Base-by-base conservation (phyloP, 805 yeast species). In the Candida koratica region DNA sequence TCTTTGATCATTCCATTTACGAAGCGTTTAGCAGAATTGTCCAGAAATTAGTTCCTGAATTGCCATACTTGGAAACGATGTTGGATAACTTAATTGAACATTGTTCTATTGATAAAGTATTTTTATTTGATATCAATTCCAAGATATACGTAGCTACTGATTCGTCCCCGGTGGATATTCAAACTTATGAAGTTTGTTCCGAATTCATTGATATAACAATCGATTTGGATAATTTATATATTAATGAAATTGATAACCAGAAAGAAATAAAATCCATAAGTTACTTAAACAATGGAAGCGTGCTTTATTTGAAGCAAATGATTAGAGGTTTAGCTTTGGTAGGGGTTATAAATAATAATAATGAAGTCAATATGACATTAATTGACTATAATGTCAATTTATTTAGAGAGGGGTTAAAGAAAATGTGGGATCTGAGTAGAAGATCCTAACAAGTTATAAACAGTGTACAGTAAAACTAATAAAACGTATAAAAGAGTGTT, bases 111-210 rank as follows among this genome's bases (percentile, higher is more conserved):
- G 98, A 93, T 47, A 93, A 93, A 64, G 90, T 93, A 13, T 93
- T 89, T 51, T 58, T 93, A 39, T 90, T 93, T 51, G 98, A 93
- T 55, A 78, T 90, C 17, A 84, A 85, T 52, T 84, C 96, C 12
- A 93, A 93, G 56, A 85, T 93, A 14, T 93, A 90, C 55, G 88
- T 90, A 32, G 96, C 97, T 4, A 90, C 97, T 0, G 98, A 93
- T 57, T 84, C 96, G 0, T 80, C 89, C 2, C 97, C 97, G 0
- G 96, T 90, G 25, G 97, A 90, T 60, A 83, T 87, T 26, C 95
- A 88, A 53, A 85, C 94, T 0, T 93, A 93, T 56, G 97, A 93
- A 56, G 95, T 90, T 2, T 93, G 97, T 59, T 94, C 97, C 0
- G 97, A 93, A 53, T 93, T 93, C 53, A 90, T 93, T 30, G 97